Evolutionary conservation across 768 basidiomycete genomes (phyloP).

Genomic region (Cantharellus cinnabarinus): DNA sequence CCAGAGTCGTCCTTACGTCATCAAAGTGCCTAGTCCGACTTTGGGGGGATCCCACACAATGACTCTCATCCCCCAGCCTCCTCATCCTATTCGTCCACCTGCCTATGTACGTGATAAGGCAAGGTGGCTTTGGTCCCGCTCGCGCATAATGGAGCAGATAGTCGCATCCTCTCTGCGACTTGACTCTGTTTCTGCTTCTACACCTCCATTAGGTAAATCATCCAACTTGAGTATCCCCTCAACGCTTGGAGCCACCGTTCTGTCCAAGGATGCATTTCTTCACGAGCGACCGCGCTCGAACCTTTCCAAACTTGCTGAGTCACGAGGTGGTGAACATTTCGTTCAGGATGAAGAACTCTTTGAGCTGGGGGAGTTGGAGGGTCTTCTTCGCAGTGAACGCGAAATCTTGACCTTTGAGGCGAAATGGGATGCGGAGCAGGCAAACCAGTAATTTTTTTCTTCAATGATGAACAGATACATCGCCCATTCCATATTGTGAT

Average conservation of each 20-base stretch:
- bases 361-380: background rate
- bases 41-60: background rate
- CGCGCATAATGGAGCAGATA: background rate
- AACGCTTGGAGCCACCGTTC: too few relatives aligned
- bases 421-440: background rate
- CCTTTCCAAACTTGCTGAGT: background rate
- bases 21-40: background rate
- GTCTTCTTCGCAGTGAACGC: background rate
- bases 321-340: background rate
- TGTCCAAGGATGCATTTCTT: background rate
- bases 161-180: background rate
- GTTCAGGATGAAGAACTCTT: conserved; percentile 1
- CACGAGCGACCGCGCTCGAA: too few relatives aligned
- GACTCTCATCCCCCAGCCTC: background rate
- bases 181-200: background rate
- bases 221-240: background rate
- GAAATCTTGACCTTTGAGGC: background rate
- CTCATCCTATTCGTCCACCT: background rate
- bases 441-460: too few relatives aligned
- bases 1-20: background rate
- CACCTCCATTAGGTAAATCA: background rate
- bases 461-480: too few relatives aligned
- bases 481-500: too few relatives aligned
- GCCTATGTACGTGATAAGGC: background rate
- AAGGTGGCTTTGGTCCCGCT: background rate